Conservation (phyloP, 1,139 yeast genomes). For the Pneumocystis carinii region DNA sequence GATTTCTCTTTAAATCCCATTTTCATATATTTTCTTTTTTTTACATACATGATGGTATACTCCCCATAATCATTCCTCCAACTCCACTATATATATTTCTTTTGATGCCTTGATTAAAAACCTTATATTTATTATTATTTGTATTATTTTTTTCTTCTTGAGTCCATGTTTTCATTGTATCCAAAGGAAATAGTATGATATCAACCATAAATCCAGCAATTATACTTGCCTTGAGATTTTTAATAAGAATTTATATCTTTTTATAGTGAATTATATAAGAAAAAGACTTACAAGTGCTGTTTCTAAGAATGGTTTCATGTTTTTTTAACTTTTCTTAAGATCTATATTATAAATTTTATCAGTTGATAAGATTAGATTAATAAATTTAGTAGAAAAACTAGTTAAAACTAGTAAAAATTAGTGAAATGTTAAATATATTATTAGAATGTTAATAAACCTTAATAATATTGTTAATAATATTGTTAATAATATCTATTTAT, state of each 20-base stretch:
- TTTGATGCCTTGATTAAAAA: background rate
- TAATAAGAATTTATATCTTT: slow-evolving; percentile 29
- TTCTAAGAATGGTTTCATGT: background rate
- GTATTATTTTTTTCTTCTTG: slow-evolving; percentile 39
- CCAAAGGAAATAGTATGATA: slow-evolving; percentile 87
- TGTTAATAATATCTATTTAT: background rate
- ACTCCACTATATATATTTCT: slow-evolving; percentile 39
- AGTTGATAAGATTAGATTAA: too few species aligned
- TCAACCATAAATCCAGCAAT: slow-evolving; percentile 95
- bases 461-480: too few species aligned
- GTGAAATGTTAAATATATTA: too few species aligned
- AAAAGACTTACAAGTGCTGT: background rate
- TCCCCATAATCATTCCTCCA: slow-evolving; percentile 86
- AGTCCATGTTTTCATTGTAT: slow-evolving; percentile 79
- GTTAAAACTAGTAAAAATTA: too few species aligned
- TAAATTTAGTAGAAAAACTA: too few species aligned
- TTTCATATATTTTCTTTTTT: background rate
- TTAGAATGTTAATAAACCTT: too few species aligned
- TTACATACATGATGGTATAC: slow-evolving; percentile 52
- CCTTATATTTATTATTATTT: slow-evolving; percentile 61
- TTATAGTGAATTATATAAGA: background rate
- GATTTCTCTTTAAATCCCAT: too few species aligned
- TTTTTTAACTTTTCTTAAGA: background rate
- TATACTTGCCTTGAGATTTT: slow-evolving; percentile 39
- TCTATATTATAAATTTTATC: too few species aligned